Conservation (phyloP, 768 basidiomycete genomes). For the Lactarius psammicola region DNA sequence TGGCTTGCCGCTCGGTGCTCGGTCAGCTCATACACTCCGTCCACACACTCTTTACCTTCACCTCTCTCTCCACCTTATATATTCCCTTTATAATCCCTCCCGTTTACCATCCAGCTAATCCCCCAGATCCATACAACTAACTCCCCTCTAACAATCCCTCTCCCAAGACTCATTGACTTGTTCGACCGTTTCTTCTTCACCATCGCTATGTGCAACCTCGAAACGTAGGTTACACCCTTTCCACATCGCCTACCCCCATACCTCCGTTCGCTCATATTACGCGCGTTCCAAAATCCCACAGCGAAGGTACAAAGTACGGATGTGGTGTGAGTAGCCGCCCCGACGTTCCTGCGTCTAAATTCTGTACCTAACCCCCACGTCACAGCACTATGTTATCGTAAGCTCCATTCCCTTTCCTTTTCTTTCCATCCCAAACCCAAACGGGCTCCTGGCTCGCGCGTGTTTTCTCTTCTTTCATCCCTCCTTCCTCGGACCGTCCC, state of each 20-base stretch:
- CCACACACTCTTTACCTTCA: conserved; percentile 21
- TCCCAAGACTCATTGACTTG: neutral
- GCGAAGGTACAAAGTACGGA: conserved; percentile 72
- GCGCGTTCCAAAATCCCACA: conserved; percentile 37
- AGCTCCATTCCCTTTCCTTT: conserved; percentile 35
- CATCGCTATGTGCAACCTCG: conserved; percentile 40
- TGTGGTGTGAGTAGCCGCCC: conserved; percentile 50
- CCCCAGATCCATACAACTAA: conserved; percentile 20
- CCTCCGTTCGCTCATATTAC: conserved; percentile 28
- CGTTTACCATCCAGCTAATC: conserved; percentile 23
- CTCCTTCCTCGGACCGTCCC: conserved; percentile 14
- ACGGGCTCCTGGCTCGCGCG: conserved; percentile 15
- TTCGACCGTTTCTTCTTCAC: neutral
- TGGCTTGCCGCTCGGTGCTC: neutral
- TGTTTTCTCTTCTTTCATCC: neutral
- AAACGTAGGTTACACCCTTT: conserved; percentile 37
- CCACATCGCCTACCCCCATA: conserved; percentile 35
- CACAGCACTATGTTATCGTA: conserved; percentile 68
- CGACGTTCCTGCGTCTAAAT: conserved; percentile 31
- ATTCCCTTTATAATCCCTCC: conserved; percentile 25
- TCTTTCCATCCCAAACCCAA: conserved; percentile 1
- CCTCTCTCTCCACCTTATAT: conserved; percentile 21
- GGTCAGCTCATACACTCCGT: neutral
- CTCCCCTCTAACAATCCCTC: conserved; percentile 9
- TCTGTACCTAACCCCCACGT: conserved; percentile 24